Conservation (phyloP, 1,284 basidiomycete species). For the Cystobasidium slooffiae region DNA sequence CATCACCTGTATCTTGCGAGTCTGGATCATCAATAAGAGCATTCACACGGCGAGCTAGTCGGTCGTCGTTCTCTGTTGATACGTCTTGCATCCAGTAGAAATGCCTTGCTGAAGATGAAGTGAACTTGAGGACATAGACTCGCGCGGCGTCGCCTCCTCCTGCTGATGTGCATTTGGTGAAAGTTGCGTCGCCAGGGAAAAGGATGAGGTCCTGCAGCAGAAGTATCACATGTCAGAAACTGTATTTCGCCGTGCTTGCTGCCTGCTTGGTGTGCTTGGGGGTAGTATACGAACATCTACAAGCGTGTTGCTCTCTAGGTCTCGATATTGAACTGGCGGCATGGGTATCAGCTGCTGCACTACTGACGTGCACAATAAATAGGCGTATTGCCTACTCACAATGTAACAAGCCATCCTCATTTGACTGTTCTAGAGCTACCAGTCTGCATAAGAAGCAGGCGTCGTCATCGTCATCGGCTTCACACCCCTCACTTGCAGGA, state of each 20-base stretch:
- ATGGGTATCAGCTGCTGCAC: neutral
- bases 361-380: neutral
- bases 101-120: slow-evolving; percentile 51
- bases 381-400: slow-evolving; percentile 36
- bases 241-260: neutral
- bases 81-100: slow-evolving; percentile 55
- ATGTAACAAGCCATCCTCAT: slow-evolving; percentile 54
- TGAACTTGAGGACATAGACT: slow-evolving; percentile 54
- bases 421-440: slow-evolving; percentile 46
- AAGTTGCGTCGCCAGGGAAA: slow-evolving; percentile 51
- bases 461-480: slow-evolving; percentile 34
- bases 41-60: slow-evolving; percentile 48
- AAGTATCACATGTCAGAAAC: neutral
- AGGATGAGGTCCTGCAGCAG: slow-evolving; percentile 51
- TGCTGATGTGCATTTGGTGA: slow-evolving; percentile 44
- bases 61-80: slow-evolving; percentile 45
- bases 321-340: slow-evolving; percentile 51
- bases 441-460: slow-evolving; percentile 13
- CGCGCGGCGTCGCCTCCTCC: slow-evolving; percentile 46
- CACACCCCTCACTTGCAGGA: slow-evolving; percentile 49
- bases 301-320: slow-evolving; percentile 48
- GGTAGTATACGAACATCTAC: slow-evolving; percentile 43
- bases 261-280: neutral
- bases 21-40: slow-evolving; percentile 51
- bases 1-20: slow-evolving; percentile 16